Conservation (phyloP, 140 eudicot species). For the Stevia rebaudiana region DNA sequence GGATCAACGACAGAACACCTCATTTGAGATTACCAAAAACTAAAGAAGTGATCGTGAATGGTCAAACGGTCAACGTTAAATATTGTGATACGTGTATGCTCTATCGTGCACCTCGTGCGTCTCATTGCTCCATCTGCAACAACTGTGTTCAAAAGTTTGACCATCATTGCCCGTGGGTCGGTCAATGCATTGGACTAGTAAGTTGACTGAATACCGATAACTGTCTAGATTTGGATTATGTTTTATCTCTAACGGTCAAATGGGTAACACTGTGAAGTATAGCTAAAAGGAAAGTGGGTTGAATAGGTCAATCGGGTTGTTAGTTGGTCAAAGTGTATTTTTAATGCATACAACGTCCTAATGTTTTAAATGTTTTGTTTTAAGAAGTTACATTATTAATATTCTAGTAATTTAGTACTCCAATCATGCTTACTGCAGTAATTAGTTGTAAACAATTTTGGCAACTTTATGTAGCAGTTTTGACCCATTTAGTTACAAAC, state of each 20-base stretch:
- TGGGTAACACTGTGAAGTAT: neutral
- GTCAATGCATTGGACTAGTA: conserved; percentile 91
- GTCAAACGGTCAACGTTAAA: conserved; percentile 69
- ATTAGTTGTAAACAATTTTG: neutral
- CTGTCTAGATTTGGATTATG: neutral
- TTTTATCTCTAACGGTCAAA: neutral
- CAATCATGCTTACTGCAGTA: neutral
- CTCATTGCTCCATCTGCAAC: conserved; percentile 96
- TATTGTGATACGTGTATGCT: conserved; percentile 88
- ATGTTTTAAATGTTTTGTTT: neutral
- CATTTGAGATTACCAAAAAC: conserved; percentile 65
- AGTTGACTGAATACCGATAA: conserved; percentile 25
- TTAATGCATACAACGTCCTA: neutral
- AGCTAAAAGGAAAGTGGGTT: neutral
- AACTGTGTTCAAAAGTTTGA: conserved; percentile 90
- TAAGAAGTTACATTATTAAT: neutral
- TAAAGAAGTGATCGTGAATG: conserved; percentile 67
- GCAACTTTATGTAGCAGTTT: no score
- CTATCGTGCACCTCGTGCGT: conserved; percentile 93
- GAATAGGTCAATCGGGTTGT: neutral
- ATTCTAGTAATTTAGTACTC: neutral
- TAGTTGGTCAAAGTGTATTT: neutral
- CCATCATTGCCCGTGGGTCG: conserved; percentile 99
- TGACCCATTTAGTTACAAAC: no score
- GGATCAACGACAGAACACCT: conserved; percentile 80